Evolutionary conservation across 75 land plant species (phyloP).

Genomic region (Ceratopteris richardii): DNA sequence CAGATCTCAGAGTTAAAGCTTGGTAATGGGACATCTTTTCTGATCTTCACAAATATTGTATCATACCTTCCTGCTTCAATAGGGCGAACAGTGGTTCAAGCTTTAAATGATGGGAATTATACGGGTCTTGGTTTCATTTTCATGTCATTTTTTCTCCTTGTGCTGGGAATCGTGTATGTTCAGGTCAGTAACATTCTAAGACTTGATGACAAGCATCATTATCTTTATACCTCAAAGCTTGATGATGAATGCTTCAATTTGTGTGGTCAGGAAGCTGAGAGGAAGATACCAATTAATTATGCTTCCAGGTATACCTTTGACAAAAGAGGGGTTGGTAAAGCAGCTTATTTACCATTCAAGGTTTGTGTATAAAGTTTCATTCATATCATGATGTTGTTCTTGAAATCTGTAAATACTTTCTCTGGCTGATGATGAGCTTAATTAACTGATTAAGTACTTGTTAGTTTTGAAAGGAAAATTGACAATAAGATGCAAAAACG

Average conservation of each 20-base stretch:
- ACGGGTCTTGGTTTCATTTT: slow-evolving; percentile 61
- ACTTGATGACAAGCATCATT: no score
- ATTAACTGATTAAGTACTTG: no score
- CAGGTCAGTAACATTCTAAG: slow-evolving; percentile 59
- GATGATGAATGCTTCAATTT: no score
- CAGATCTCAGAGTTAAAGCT: slow-evolving; percentile 90
- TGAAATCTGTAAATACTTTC: no score
- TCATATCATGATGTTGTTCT: no score
- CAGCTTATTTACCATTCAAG: slow-evolving; percentile 99
- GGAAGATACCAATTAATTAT: slow-evolving; percentile 96
- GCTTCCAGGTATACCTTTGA: slow-evolving; percentile 81
- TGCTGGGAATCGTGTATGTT: slow-evolving; percentile 96
- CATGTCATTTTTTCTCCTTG: slow-evolving; percentile 72
- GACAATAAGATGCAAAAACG: no score
- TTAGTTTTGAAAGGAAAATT: no score
- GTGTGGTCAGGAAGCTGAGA: slow-evolving; percentile 91
- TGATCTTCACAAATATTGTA: slow-evolving; percentile 93
- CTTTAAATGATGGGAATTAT: slow-evolving; percentile 83
- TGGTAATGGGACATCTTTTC: slow-evolving; percentile 97
- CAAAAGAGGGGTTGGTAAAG: slow-evolving; percentile 78
- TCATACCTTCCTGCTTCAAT: slow-evolving; percentile 97
- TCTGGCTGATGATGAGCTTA: no score
- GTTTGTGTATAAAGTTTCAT: slow-evolving; percentile 22
- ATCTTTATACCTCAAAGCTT: no score
- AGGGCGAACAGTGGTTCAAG: slow-evolving; percentile 81